These are phyloP conservation scores for Bocquillonia castaneifolia DNA, from an alignment of 441 rosid species.

Conservation along the genomic window DNA sequence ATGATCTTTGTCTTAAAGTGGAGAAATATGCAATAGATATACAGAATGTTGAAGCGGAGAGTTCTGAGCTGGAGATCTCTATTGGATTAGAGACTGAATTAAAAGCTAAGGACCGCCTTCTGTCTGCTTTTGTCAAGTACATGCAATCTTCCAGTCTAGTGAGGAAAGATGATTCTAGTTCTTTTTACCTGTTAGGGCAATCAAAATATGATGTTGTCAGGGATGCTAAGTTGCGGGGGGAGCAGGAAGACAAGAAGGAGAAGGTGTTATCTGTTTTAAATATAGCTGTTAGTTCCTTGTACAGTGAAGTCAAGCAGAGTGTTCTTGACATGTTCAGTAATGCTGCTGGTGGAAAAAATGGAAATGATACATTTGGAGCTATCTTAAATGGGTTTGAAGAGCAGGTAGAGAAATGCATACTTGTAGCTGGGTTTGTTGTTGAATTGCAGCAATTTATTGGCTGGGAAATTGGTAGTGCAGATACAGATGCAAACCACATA, in stretches of 20 bases:
- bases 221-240: constrained; percentile 36
- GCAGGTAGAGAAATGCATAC: constrained; percentile 80
- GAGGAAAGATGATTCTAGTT: constrained; percentile 46
- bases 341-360: constrained; percentile 39
- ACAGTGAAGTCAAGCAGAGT: constrained; percentile 55
- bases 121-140: constrained; percentile 67
- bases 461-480: constrained; percentile 35
- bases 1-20: constrained; percentile 60
- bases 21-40: constrained; percentile 68
- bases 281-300: constrained; percentile 58
- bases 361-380: constrained; percentile 41
- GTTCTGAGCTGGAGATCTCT: constrained; percentile 62
- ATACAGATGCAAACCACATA: constrained; percentile 31
- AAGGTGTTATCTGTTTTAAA: constrained; percentile 56
- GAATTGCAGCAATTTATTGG: constrained; percentile 56
- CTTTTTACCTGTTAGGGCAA: constrained; percentile 35
- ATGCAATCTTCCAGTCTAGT: constrained; percentile 62
- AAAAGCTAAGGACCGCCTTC: constrained; percentile 77
- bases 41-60: constrained; percentile 62
- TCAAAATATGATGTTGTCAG: constrained; percentile 35
- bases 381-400: constrained; percentile 58
- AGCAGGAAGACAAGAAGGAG: constrained; percentile 58
- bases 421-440: constrained; percentile 54
- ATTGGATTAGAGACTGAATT: constrained; percentile 63
- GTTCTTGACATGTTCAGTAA: constrained; percentile 45